A percentile compares a stretch with the other conserved stretches of the same genome.
Conservation (phyloP, 1,284 basidiomycete genomes). For the Phaffia rhodozyma region DNA sequence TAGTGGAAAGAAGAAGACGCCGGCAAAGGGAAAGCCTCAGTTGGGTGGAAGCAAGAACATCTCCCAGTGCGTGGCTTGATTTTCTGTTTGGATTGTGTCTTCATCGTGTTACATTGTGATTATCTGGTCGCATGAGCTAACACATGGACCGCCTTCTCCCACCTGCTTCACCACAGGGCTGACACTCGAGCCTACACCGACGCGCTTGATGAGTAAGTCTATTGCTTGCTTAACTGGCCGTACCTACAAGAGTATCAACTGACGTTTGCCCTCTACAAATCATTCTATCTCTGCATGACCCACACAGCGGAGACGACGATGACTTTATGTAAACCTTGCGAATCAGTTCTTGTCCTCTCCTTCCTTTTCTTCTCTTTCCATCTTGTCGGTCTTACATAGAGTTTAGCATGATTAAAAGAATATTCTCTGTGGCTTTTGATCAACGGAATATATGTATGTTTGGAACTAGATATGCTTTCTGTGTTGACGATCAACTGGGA, state of each 20-base stretch:
- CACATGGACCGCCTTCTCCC: not conserved
- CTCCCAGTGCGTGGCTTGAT: constrained; percentile 43
- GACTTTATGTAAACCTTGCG: constrained; percentile 30
- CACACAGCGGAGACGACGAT: constrained; percentile 23
- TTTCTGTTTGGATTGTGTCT: constrained; percentile 6
- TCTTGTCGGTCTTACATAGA: not conserved
- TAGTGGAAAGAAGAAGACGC: constrained; percentile 78
- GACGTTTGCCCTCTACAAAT: not conserved
- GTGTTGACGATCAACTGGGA: no score
- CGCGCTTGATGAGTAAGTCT: constrained; percentile 54
- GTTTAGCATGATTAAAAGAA: no score
- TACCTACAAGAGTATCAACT: not conserved
- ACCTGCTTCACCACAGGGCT: constrained; percentile 39
- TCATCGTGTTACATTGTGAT: constrained; percentile 3
- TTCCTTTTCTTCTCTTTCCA: not conserved
- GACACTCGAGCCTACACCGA: constrained; percentile 75
- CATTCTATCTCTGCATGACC: not conserved
- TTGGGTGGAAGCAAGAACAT: constrained; percentile 54
- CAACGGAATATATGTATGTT: no score
- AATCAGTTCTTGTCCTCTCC: not conserved
- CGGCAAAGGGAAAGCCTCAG: constrained; percentile 53
- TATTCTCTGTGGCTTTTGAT: no score
- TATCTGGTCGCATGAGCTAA: not conserved
- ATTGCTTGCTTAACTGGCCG: not conserved
- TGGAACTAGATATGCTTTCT: no score